phyloP scores from a whole-genome alignment of 2,329 filamentous ascomycete genomes.

The Fusarium tjaetaba region DNA sequence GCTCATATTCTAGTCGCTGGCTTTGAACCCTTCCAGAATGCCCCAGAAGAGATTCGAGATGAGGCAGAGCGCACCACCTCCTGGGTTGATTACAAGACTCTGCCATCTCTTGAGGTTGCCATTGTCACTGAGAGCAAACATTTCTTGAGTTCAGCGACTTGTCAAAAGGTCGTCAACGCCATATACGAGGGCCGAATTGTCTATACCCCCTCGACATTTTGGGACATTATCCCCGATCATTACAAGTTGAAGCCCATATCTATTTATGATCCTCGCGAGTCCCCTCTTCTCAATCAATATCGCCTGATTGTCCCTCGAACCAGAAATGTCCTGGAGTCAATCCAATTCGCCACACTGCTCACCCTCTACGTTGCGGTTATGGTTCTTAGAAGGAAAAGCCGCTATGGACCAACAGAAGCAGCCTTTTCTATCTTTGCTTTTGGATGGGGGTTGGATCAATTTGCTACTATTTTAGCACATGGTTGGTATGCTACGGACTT shows the following conservation, averaged over 20 bases:
- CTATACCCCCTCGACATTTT: conserved; percentile 83
- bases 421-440: conserved; percentile 78
- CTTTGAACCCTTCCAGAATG: conserved; percentile 87
- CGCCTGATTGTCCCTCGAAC: conserved; percentile 84
- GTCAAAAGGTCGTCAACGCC: conserved; percentile 82
- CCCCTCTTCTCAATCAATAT: conserved; percentile 84
- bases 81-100: conserved; percentile 64
- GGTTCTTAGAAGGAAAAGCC: conserved; percentile 69
- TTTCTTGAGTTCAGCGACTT: conserved; percentile 80
- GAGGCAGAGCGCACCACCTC: conserved; percentile 63
- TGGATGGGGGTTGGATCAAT: conserved; percentile 83
- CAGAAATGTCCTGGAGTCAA: conserved; percentile 77
- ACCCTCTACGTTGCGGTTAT: conserved; percentile 77
- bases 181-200: conserved; percentile 84
- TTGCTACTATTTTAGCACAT: conserved; percentile 80
- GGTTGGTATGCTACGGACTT: conserved; percentile 58
- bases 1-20: conserved; percentile 84
- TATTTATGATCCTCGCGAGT: conserved; percentile 79
- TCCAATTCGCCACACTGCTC: conserved; percentile 77
- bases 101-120: conserved; percentile 84
- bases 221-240: conserved; percentile 85
- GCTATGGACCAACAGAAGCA: conserved; percentile 67
- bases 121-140: conserved; percentile 84
- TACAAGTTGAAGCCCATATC: conserved; percentile 87
- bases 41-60: conserved; percentile 71